Conservation (phyloP, 371 early-diverging fungal genomes). For the Saksenaea oblongispora region DNA sequence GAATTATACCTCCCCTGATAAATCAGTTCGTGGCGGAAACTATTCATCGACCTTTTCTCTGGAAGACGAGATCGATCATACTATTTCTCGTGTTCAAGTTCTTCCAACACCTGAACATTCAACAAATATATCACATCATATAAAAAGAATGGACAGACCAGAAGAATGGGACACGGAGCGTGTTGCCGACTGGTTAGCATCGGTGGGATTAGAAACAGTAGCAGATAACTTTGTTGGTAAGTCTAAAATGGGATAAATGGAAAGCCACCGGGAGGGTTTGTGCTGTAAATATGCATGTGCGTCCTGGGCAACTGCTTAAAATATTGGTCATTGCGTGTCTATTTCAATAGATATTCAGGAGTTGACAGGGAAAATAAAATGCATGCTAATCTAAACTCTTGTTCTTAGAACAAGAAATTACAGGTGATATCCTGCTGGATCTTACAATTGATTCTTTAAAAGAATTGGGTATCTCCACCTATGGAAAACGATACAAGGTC, state of each 20-base stretch:
- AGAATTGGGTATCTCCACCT: conserved; percentile 68
- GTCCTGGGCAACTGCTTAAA: background rate
- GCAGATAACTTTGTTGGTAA: conserved; percentile 64
- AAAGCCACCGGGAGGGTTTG: background rate
- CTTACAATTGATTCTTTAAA: conserved; percentile 66
- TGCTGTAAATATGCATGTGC: background rate
- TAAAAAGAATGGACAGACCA: conserved; percentile 6
- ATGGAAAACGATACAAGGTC: conserved; percentile 71
- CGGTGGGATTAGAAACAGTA: conserved; percentile 59
- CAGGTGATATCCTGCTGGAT: conserved; percentile 69
- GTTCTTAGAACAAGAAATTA: conserved; percentile 65
- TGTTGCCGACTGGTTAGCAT: conserved; percentile 48
- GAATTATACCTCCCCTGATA: conserved; percentile 58
- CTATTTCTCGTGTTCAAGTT: conserved; percentile 27
- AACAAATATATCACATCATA: conserved; percentile 1
- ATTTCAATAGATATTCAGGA: background rate
- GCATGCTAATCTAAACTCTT: background rate
- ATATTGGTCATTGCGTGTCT: conserved; percentile 4
- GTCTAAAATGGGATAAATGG: background rate
- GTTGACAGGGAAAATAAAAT: conserved; percentile 1
- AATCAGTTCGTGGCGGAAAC: conserved; percentile 17
- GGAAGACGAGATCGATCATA: conserved; percentile 33
- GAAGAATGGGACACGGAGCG: conserved; percentile 44
- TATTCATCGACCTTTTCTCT: conserved; percentile 23
- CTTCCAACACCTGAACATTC: conserved; percentile 1